Base-by-base conservation (phyloP, 2,329 filamentous ascomycete species). In the Paecilomyces variotii region DNA sequence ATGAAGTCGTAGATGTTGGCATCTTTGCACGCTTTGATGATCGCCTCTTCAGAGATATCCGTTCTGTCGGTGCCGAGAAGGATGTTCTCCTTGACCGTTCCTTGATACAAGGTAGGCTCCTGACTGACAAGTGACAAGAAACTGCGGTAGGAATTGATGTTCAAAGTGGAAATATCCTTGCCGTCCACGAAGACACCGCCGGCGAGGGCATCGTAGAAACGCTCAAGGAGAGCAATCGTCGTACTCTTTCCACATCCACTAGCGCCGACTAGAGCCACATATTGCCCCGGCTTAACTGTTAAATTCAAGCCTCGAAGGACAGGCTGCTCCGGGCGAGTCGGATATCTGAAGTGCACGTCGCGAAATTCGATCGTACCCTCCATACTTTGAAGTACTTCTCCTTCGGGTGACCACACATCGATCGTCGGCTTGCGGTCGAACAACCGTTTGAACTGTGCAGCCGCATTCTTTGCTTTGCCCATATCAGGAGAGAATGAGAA, bases 1-100 rank as follows among this genome's bases (percentile, higher is more conserved):
- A 96, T 91, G 70, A 96, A 96, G 68, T 96, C 90, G 75, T 92
- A 91, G 63, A 96, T 96, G 70, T 96, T 96, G 65, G 91, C 89
- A 70, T 96, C 90, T 59, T 87, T 87, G 79, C 91, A 96, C 1
- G 90, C 92, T 67, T 86, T 84, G 57, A 89, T 82, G 56, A 97
- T 81, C 1, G 83, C 82, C 58, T 87, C 85, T 59, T 97, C 91
- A 0, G 84, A 75, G 0, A 94, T 82, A 28, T 86, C 80, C 4
- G 87, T 84, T 11, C 81, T 78, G 6, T 88, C 78, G 45, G 85
- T 85, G 52, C 91, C 91, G 1, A 97, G 83, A 4, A 96, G 76
- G 62, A 97, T 91, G 71, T 97, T 97, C 34, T 97, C 92, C 64
- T 83, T 84, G 67, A 99, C 90, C 0, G 88, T 92, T 51, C 93